Percentiles rank a stretch among this genome's conserved stretches.
Evolutionary conservation across 225 moss, liverwort and hornwort species (phyloP).

Genomic region (Bryoerythrophyllum caledonicum): DNA sequence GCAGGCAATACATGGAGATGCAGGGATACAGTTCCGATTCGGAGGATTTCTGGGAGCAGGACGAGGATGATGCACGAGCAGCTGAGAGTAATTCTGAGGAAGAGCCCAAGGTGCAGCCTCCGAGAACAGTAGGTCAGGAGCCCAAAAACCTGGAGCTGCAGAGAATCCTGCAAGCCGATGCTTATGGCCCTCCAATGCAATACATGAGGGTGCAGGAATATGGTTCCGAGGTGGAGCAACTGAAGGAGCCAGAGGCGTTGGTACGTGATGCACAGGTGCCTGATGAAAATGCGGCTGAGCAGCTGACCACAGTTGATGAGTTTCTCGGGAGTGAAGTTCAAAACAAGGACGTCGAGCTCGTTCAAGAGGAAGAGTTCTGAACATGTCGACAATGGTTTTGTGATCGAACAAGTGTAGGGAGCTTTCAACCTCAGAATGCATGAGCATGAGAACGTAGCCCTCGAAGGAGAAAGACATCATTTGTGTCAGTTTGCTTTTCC

Average conservation of each 20-base stretch:
- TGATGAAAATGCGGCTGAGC: slow-evolving; percentile 26
- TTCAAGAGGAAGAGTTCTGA: slow-evolving; percentile 47
- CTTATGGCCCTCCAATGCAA: slow-evolving; percentile 42
- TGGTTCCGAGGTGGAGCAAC: slow-evolving; percentile 25
- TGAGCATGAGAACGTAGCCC: background rate
- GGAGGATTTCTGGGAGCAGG: slow-evolving; percentile 34
- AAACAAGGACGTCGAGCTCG: slow-evolving; percentile 30
- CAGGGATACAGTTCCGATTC: slow-evolving; percentile 36
- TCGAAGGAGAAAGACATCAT: background rate
- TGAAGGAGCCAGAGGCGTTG: slow-evolving; percentile 14
- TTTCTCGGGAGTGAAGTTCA: slow-evolving; percentile 30
- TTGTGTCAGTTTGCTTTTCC: background rate
- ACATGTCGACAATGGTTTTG: background rate
- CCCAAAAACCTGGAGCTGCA: slow-evolving; percentile 23
- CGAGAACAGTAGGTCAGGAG: slow-evolving; percentile 13
- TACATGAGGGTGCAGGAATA: slow-evolving; percentile 40
- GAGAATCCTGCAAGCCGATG: slow-evolving; percentile 31
- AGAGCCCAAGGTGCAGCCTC: slow-evolving; percentile 26
- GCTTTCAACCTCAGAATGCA: too few species aligned
- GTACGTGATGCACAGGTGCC: slow-evolving; percentile 17
- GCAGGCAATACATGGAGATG: slow-evolving; percentile 31
- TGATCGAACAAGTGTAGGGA: background rate
- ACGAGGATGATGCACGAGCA: slow-evolving; percentile 21
- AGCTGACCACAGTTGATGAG: slow-evolving; percentile 33
- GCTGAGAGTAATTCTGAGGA: slow-evolving; percentile 23